Base-by-base conservation (phyloP, 805 yeast genomes). In the Myxozyma mucilagina region DNA sequence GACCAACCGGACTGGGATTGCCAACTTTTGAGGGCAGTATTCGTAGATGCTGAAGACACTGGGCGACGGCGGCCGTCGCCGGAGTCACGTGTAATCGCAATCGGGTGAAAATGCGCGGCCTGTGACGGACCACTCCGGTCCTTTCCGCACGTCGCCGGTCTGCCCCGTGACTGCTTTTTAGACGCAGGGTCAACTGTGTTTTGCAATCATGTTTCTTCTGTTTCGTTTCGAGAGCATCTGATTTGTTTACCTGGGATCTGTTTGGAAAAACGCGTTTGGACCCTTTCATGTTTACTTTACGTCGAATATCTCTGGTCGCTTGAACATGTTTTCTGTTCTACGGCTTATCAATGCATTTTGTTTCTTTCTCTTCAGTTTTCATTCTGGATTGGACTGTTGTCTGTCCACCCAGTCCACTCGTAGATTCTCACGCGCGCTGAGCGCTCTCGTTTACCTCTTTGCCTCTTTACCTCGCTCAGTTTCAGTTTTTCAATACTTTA, bases 401-500 rank as follows among this genome's bases (percentile, higher is more conserved):
- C 18, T 5, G n/a, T 47, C 11, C 41, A 11, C 13, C 20, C 42
- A 4, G 1, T 10, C 9, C 54, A 18, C 5, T 50, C 29, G 32
- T 24, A 34, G 8, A 20, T n/a, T n/a, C 18, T 14, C 18, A 13
- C 16, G 14, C 51, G 29, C 36, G 7, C 35, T 24, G 9, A 1
- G 16, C 11, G 29, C 47, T 16, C 3, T 11, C 1, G 32, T 24
- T 16, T 14, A n/a, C 47, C 18, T 3, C 24, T 18, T 14, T 32
- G 54, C 54, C 54, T 50, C 53, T 24, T 31, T 39, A 45, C 54
- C 54, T 50, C 54, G 54, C 54, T 50, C 54, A 50, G 54, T 32
- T 45, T 20, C 16, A 13, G 54, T 50, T 20, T 38, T 36, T 20
- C 45, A 24, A 50, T 50, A 50, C 54, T 16, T 14, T 24, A 38